Base-by-base conservation (phyloP, 75 land plant genomes). In the Adiantum capillusveneris region DNA sequence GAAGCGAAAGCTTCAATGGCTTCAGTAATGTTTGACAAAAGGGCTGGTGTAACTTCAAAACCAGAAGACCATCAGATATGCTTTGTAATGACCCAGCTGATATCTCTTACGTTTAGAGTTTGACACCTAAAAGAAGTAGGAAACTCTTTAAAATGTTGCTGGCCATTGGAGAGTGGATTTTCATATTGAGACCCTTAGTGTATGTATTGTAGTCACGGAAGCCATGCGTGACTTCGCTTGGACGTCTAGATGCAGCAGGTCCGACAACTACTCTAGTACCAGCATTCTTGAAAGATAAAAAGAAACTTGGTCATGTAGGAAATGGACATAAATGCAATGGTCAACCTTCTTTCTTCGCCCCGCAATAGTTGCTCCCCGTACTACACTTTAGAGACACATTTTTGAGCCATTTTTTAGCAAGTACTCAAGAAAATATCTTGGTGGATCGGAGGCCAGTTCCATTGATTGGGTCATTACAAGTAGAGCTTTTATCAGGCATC, bases 191-290 rank as follows among this genome's bases (percentile, higher is more conserved):
- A 43, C 98, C 99, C 45, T 65, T 95, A 51, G 65, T 95, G 9
- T 95, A 95, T 67, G 96, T 82, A 20, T 50, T 86, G 44, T 65
- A 70, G 29, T 86, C 99, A 41, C 90, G 99, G 99, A 69, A 43
- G 53, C 99, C 99, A 26, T 95, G 99, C 96, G 60, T 86, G 37
- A 24, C 77, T 36, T 84, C 99, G 26, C 50, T 95, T 63, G 69
- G 76, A n/a, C n/a, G n/a, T 31, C 53, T 89, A 61, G 99, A 95
- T 53, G 31, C 80, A 7, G 53, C 59, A 43, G 86, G 86, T 26
- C 77, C 80, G 66, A 58, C 71, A 46, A 44, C 87, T 53, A 57
- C 84, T 37, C 71, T 73, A 31, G 53, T 28, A 24, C 68, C 61
- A 6, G 68, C 77, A n/a, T 46, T 21, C 19, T 34, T 25, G 25